A percentile compares a stretch with the other conserved stretches of the same genome.
These are phyloP conservation scores for Phaeosphaeriaceae sp. DNA, from an alignment of 2,329 filamentous ascomycete genomes.

Conservation along the genomic window DNA sequence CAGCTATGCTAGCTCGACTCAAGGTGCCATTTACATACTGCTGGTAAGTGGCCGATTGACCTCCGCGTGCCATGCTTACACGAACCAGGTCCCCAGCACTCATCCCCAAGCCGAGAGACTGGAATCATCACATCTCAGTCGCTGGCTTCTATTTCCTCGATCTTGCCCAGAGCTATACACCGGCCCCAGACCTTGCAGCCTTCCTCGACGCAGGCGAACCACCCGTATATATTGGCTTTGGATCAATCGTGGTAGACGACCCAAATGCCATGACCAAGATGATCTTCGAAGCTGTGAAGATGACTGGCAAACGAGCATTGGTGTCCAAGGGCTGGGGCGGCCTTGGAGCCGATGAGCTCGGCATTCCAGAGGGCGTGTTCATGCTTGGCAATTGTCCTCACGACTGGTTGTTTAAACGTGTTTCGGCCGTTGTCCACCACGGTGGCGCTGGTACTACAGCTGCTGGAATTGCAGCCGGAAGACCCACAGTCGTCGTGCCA, in stretches of 20 bases:
- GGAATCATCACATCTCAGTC: conserved; percentile 50
- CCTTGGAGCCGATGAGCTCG: conserved; percentile 70
- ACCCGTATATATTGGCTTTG: conserved; percentile 53
- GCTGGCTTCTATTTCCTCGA: conserved; percentile 52
- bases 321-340: conserved; percentile 91
- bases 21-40: conserved; percentile 88
- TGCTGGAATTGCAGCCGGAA: conserved; percentile 80
- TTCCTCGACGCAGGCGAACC: conserved; percentile 50
- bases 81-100: conserved; percentile 46
- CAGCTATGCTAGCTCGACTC: conserved; percentile 77
- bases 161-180: conserved; percentile 49
- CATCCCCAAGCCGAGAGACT: conserved; percentile 57
- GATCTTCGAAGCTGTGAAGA: conserved; percentile 52
- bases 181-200: conserved; percentile 46
- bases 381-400: conserved; percentile 88
- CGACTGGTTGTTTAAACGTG: conserved; percentile 85
- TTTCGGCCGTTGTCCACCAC: conserved; percentile 84
- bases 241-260: conserved; percentile 52
- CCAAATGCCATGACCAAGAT: conserved; percentile 51
- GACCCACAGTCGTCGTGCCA: conserved; percentile 81
- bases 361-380: conserved; percentile 75
- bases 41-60: conserved; percentile 61
- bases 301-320: conserved; percentile 75
- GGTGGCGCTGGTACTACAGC: conserved; percentile 89
- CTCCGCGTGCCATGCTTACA: background rate